Conservation (phyloP, 345 rosid genomes). For the Lenwebbia sp. region DNA sequence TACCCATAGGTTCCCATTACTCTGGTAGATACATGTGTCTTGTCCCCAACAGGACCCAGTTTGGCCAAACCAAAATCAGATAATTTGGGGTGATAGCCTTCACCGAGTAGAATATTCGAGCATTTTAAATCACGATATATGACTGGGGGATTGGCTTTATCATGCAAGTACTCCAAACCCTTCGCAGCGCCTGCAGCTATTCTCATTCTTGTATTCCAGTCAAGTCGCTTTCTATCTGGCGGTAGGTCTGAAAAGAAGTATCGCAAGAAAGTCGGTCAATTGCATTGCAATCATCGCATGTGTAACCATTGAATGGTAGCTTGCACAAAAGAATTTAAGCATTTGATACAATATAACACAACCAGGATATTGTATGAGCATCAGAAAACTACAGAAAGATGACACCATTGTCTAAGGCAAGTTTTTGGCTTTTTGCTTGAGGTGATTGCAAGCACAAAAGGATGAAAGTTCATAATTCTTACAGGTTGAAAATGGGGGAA, state of each 20-base stretch:
- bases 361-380: background rate
- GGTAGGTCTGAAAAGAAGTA: constrained; percentile 33
- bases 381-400: background rate
- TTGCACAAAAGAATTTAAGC: background rate
- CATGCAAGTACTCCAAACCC: constrained; percentile 64
- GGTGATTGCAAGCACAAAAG: background rate
- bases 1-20: constrained; percentile 75
- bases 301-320: background rate
- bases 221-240: constrained; percentile 42
- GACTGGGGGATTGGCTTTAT: constrained; percentile 61
- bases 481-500: background rate
- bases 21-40: constrained; percentile 64
- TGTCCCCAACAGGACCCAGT: constrained; percentile 70
- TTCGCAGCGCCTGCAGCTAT: constrained; percentile 74
- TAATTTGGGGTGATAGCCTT: constrained; percentile 51
- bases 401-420: background rate
- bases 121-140: constrained; percentile 69
- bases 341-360: background rate
- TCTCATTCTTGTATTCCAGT: constrained; percentile 71
- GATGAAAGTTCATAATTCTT: no score
- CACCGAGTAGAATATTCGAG: constrained; percentile 57
- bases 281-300: background rate
- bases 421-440: background rate
- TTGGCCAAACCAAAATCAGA: constrained; percentile 78
- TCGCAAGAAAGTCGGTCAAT: background rate